These are phyloP conservation scores for Linanthus parryae DNA, from an alignment of 148 eudicot genomes.

Conservation along the genomic window DNA sequence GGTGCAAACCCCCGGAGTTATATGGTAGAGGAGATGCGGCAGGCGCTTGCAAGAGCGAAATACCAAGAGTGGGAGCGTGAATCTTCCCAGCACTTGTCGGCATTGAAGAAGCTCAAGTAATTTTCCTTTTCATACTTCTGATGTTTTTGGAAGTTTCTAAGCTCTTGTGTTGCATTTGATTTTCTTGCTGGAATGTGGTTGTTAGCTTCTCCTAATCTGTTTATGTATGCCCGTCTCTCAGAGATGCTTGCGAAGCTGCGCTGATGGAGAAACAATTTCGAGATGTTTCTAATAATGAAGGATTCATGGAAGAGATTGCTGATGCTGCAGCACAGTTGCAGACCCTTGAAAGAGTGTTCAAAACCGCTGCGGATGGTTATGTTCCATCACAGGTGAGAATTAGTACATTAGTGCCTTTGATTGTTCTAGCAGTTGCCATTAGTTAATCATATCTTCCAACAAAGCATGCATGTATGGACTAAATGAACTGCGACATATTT, in stretches of 20 bases:
- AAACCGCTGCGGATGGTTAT: conserved; percentile 72
- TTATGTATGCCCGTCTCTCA: too few species aligned
- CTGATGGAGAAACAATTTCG: conserved; percentile 53
- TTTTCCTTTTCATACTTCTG: conserved; percentile 5
- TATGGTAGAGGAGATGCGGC: conserved; percentile 91
- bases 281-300: conserved; percentile 40
- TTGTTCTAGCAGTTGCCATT: too few species aligned
- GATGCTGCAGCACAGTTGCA: conserved; percentile 37
- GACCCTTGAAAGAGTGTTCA: conserved; percentile 50
- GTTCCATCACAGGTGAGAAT: conserved; percentile 79
- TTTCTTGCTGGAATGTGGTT: too few species aligned
- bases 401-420: too few species aligned
- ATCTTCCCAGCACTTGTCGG: conserved; percentile 67
- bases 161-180: too few species aligned
- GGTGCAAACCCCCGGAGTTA: conserved; percentile 63
- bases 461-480: too few species aligned
- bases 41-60: conserved; percentile 83
- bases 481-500: too few species aligned
- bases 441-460: too few species aligned
- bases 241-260: conserved; percentile 75
- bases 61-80: conserved; percentile 76
- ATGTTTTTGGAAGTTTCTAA: too few species aligned
- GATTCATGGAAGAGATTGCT: conserved; percentile 31
- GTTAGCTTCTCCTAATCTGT: too few species aligned
- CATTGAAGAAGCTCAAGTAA: conserved; percentile 69